Conservation (phyloP, 2,329 filamentous ascomycete species). For the Aspergillus puulaauensis region DNA sequence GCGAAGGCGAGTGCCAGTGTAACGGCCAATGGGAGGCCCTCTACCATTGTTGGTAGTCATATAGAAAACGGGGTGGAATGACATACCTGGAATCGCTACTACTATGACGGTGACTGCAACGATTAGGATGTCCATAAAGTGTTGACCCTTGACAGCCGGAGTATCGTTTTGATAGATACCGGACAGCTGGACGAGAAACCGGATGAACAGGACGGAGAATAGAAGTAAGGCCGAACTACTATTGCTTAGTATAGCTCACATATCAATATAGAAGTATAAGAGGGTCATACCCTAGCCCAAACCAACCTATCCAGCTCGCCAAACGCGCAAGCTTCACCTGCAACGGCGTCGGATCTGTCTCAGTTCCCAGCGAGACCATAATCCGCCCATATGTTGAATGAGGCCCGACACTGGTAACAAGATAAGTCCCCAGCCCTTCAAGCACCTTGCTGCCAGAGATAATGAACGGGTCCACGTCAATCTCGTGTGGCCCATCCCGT, state of each 20-base stretch:
- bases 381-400: constrained; percentile 73
- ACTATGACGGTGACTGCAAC: constrained; percentile 80
- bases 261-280: background rate
- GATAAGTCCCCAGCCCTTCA: constrained; percentile 71
- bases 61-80: background rate
- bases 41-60: constrained; percentile 32
- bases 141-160: constrained; percentile 73
- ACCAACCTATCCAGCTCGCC: constrained; percentile 74
- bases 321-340: constrained; percentile 68
- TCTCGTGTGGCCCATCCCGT: constrained; percentile 45
- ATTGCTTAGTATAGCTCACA: constrained; percentile 19
- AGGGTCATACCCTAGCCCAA: constrained; percentile 62
- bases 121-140: constrained; percentile 74
- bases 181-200: constrained; percentile 71
- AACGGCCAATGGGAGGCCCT: constrained; percentile 73
- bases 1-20: constrained; percentile 75
- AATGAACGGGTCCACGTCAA: constrained; percentile 65
- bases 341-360: constrained; percentile 71
- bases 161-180: constrained; percentile 45
- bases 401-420: constrained; percentile 68
- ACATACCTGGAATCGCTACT: constrained; percentile 65
- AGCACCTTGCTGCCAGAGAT: constrained; percentile 77
- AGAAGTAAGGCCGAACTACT: constrained; percentile 66
- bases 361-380: constrained; percentile 68
- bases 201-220: constrained; percentile 82